Percentiles rank a stretch among this genome's conserved stretches.
Evolutionary conservation across 2,329 filamentous ascomycete genomes (phyloP).

Genomic region (Sporothrix variecibatus): DNA sequence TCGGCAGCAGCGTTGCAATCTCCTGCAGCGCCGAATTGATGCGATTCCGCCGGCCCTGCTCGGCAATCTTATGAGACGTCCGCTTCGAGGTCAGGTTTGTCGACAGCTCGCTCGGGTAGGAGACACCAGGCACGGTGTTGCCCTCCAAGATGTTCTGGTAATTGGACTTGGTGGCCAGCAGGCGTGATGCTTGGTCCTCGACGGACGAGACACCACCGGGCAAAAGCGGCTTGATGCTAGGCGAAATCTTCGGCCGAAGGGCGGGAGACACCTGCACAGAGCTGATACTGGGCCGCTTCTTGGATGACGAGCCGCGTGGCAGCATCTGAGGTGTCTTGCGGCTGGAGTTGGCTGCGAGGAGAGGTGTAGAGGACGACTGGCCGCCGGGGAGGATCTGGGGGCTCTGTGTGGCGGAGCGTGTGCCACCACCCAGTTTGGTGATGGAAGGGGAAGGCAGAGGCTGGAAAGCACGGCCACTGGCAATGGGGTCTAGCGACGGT

Average conservation of each 20-base stretch:
- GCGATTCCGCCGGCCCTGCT: slow-evolving; percentile 90
- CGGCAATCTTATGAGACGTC: slow-evolving; percentile 96
- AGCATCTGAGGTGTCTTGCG: slow-evolving; percentile 59
- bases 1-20: slow-evolving; percentile 82
- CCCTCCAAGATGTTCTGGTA: slow-evolving; percentile 97
- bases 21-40: slow-evolving; percentile 93
- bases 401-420: slow-evolving; percentile 63
- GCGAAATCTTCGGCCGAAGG: slow-evolving; percentile 84
- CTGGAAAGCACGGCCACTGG: slow-evolving; percentile 55
- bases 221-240: slow-evolving; percentile 88
- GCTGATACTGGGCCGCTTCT: slow-evolving; percentile 70
- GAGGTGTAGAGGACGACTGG: slow-evolving; percentile 35
- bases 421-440: slow-evolving; percentile 38
- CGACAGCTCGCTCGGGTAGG: slow-evolving; percentile 86
- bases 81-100: slow-evolving; percentile 95
- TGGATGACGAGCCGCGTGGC: slow-evolving; percentile 54
- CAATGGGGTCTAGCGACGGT: slow-evolving; percentile 41
- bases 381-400: slow-evolving; percentile 63
- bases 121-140: slow-evolving; percentile 83
- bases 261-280: slow-evolving; percentile 84
- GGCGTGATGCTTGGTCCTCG: slow-evolving; percentile 65
- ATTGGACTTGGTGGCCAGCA: slow-evolving; percentile 92
- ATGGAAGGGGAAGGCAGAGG: slow-evolving; percentile 51
- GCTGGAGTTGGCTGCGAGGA: slow-evolving; percentile 32
- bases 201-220: slow-evolving; percentile 57